These are phyloP conservation scores for Setaria viridis DNA, from an alignment of 202 grass and related monocot genomes.

Conservation along the genomic window DNA sequence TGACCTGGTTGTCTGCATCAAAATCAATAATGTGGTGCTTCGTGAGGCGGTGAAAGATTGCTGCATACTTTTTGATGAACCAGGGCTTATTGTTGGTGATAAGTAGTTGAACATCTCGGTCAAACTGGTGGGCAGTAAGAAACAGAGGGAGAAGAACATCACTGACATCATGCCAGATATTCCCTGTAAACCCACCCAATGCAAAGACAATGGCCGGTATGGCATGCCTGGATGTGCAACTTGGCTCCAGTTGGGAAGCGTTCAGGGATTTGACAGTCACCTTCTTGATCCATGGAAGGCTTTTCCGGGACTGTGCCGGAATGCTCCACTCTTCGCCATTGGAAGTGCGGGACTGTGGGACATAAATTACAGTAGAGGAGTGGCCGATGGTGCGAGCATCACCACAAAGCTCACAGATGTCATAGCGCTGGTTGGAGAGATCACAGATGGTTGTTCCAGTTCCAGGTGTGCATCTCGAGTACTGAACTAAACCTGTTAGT, in stretches of 20 bases:
- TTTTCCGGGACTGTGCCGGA: slow-evolving; percentile 69
- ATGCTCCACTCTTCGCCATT: slow-evolving; percentile 61
- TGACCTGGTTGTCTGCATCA: slow-evolving; percentile 55
- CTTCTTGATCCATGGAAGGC: slow-evolving; percentile 70
- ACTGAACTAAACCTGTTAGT: slow-evolving; percentile 35
- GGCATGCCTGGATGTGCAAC: slow-evolving; percentile 54
- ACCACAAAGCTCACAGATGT: slow-evolving; percentile 73
- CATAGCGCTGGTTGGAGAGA: slow-evolving; percentile 56
- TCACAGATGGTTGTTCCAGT: slow-evolving; percentile 49
- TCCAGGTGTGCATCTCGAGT: slow-evolving; percentile 51
- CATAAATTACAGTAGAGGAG: slow-evolving; percentile 55
- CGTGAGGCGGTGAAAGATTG: slow-evolving; percentile 56
- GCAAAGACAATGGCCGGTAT: slow-evolving; percentile 73
- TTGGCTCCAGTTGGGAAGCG: slow-evolving; percentile 42
- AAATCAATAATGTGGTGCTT: slow-evolving; percentile 63
- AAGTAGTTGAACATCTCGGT: slow-evolving; percentile 65
- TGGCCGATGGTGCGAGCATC: slow-evolving; percentile 69
- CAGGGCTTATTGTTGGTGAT: slow-evolving; percentile 65
- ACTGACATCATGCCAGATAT: slow-evolving; percentile 77
- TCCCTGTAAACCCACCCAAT: slow-evolving; percentile 67
- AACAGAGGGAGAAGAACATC: slow-evolving; percentile 74
- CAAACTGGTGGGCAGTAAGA: slow-evolving; percentile 61
- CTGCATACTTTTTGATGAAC: slow-evolving; percentile 69
- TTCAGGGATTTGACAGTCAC: slow-evolving; percentile 62
- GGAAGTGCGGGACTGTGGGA: slow-evolving; percentile 36